Conservation (phyloP, 768 basidiomycete genomes). For the Tricholoma terreum region DNA sequence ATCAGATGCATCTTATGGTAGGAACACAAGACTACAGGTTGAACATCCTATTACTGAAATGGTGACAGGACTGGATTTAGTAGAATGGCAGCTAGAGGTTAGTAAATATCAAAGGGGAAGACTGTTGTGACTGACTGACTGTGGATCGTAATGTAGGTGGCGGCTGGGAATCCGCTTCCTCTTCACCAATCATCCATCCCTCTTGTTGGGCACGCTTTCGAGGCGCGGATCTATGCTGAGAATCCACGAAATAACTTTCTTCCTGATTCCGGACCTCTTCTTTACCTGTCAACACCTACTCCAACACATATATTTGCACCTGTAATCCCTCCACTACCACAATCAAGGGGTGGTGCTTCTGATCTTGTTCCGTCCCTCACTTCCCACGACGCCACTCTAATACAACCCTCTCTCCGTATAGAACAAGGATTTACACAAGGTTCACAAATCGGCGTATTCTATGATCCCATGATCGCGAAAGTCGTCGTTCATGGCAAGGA, state of each 20-base stretch:
- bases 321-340: conserved; percentile 26
- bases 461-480: conserved; percentile 92
- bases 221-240: conserved; percentile 94
- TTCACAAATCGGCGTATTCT: conserved; percentile 81
- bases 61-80: conserved; percentile 90
- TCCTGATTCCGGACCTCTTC: conserved; percentile 81
- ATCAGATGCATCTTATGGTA: conserved; percentile 20
- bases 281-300: conserved; percentile 77
- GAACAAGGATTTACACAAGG: conserved; percentile 87
- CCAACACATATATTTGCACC: conserved; percentile 72
- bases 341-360: conserved; percentile 21
- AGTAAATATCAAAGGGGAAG: not conserved
- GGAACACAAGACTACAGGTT: conserved; percentile 84
- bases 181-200: conserved; percentile 75
- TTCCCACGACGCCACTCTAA: conserved; percentile 24
- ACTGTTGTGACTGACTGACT: not conserved
- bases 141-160: conserved; percentile 48
- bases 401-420: conserved; percentile 71
- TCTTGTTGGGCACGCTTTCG: conserved; percentile 89
- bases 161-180: conserved; percentile 84
- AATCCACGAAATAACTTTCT: conserved; percentile 92
- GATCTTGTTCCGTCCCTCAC: conserved; percentile 31
- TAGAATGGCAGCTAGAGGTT: conserved; percentile 93
- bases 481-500: conserved; percentile 86
- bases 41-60: conserved; percentile 95